Conservation (phyloP, 805 yeast species). For the Candida piceae region DNA sequence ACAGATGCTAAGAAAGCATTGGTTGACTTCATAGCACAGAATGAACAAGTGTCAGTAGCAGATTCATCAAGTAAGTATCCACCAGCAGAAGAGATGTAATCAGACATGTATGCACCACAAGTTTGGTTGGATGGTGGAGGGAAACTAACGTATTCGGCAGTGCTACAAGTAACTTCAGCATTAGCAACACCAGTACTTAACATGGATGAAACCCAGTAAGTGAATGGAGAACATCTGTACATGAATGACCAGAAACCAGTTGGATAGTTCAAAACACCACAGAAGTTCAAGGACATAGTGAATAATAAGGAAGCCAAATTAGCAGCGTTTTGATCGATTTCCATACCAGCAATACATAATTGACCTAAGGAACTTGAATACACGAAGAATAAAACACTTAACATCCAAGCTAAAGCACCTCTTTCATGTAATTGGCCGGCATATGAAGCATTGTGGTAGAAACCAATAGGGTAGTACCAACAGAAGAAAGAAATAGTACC, state of each 20-base stretch:
- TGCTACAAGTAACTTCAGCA: constrained; percentile 44
- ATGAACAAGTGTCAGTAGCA: constrained; percentile 44
- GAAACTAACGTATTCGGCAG: constrained; percentile 43
- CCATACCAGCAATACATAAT: constrained; percentile 46
- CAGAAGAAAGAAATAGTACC: constrained; percentile 43
- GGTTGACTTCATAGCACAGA: constrained; percentile 41
- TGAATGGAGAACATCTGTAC: constrained; percentile 70
- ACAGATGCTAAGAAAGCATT: constrained; percentile 42
- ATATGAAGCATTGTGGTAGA: constrained; percentile 31
- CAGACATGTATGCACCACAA: constrained; percentile 50
- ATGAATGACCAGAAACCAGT: constrained; percentile 75
- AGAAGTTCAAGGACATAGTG: constrained; percentile 56
- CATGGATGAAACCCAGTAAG: constrained; percentile 57
- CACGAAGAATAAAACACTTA: constrained; percentile 35
- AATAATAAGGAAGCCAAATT: constrained; percentile 51
- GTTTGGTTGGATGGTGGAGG: constrained; percentile 57
- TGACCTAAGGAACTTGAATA: constrained; percentile 47
- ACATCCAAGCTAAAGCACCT: constrained; percentile 32
- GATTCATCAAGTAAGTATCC: constrained; percentile 59
- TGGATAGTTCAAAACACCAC: constrained; percentile 63
- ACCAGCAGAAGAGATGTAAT: constrained; percentile 31
- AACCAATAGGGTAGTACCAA: constrained; percentile 33
- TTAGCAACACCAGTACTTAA: constrained; percentile 47
- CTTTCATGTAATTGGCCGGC: constrained; percentile 32
- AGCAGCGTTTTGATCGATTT: constrained; percentile 68